phyloP scores from a whole-genome alignment of 306 rosid genomes.

The Pyrus pyrifolia region DNA sequence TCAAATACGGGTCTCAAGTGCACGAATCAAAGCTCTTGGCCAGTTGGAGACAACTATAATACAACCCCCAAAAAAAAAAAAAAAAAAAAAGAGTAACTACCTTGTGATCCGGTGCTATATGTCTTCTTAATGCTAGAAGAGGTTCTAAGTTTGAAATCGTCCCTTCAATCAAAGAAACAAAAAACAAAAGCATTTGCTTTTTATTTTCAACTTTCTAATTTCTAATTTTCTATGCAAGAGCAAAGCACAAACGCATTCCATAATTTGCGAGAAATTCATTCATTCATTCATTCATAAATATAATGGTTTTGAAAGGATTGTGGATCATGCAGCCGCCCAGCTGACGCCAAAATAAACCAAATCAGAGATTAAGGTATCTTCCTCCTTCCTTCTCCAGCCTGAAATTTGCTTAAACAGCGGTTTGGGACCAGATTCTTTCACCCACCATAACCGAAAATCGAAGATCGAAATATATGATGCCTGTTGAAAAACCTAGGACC shows the following conservation, averaged over 20 bases:
- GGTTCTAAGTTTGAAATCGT: neutral
- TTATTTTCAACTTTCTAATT: neutral
- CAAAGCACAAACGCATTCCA: neutral
- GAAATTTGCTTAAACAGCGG: constrained; percentile 2
- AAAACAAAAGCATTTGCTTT: neutral
- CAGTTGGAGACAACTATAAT: neutral
- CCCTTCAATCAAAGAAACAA: neutral
- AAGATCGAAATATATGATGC: neutral
- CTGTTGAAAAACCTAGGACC: neutral
- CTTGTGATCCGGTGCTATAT: neutral
- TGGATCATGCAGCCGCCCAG: neutral
- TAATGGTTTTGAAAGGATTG: neutral
- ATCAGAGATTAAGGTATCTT: constrained; percentile 1
- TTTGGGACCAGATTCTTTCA: constrained; percentile 11
- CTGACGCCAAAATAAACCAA: neutral
- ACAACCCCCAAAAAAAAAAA: neutral
- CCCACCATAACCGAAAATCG: neutral
- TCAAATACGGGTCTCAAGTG: neutral
- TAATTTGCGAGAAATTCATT: neutral
- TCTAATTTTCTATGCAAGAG: neutral
- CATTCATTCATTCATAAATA: neutral
- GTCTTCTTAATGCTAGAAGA: neutral
- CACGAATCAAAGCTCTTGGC: neutral
- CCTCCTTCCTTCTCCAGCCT: neutral
- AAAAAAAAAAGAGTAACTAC: neutral